Evolutionary conservation across 2,329 filamentous ascomycete species (phyloP).

Genomic region (Penicillium paneum): DNA sequence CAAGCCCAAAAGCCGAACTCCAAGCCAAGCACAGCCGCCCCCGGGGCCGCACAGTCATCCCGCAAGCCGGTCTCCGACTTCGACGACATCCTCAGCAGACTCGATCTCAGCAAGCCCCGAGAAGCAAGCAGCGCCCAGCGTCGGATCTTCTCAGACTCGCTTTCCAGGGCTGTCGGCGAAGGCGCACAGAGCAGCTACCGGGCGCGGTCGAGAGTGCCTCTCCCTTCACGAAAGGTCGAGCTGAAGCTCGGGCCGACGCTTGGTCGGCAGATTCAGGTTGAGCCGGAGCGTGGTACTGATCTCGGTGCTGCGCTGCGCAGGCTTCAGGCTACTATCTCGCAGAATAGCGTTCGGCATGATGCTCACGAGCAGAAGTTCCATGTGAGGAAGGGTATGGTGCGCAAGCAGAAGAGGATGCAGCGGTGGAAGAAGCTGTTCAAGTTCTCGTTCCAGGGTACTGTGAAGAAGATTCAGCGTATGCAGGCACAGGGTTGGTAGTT

Average conservation of each 20-base stretch:
- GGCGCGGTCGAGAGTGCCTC: conserved; percentile 8
- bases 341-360: conserved; percentile 37
- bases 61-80: conserved; percentile 23
- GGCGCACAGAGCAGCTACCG: conserved; percentile 11
- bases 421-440: conserved; percentile 47
- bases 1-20: conserved; percentile 7
- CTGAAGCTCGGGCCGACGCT: conserved; percentile 39
- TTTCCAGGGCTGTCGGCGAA: conserved; percentile 22
- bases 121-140: not conserved
- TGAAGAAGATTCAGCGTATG: conserved; percentile 44
- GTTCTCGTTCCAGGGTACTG: conserved; percentile 43
- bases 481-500: conserved; percentile 46
- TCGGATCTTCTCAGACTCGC: conserved; percentile 15
- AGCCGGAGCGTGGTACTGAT: conserved; percentile 34
- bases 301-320: conserved; percentile 28
- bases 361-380: conserved; percentile 39
- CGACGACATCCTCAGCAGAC: conserved; percentile 34
- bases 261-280: conserved; percentile 36
- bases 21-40: conserved; percentile 3
- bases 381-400: conserved; percentile 41
- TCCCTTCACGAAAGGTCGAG: conserved; percentile 27
- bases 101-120: conserved; percentile 26
- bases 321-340: conserved; percentile 24
- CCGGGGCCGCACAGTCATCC: not conserved
- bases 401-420: conserved; percentile 38